phyloP scores from a whole-genome alignment of 305 asterid species.

The Fraxinus dipetala region DNA sequence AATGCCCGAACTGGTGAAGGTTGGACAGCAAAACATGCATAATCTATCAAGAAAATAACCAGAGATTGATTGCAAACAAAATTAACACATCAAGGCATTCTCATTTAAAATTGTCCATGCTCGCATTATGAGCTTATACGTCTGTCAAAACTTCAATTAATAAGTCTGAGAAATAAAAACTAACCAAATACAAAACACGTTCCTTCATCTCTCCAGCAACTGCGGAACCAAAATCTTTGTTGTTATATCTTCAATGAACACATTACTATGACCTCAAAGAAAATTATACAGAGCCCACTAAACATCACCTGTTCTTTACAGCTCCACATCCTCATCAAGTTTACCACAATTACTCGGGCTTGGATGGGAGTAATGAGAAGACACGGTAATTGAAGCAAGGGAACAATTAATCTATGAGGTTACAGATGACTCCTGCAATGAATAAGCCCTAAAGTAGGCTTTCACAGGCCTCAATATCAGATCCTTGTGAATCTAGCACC shows the following conservation, averaged over 20 bases:
- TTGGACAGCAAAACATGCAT: not conserved
- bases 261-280: constrained; percentile 33
- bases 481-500: constrained; percentile 57
- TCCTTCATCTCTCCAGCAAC: constrained; percentile 30
- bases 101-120: constrained; percentile 39
- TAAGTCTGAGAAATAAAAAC: constrained; percentile 42
- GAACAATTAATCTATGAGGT: not conserved
- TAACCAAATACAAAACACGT: constrained; percentile 51
- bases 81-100: constrained; percentile 17
- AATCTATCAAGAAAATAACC: not conserved
- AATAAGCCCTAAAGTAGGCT: constrained; percentile 40
- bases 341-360: not conserved
- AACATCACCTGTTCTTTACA: constrained; percentile 19
- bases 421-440: not conserved
- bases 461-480: constrained; percentile 60
- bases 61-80: not conserved
- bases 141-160: constrained; percentile 39
- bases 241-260: constrained; percentile 39
- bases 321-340: constrained; percentile 18
- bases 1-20: not conserved
- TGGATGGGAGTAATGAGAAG: not conserved
- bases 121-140: constrained; percentile 48
- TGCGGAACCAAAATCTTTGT: constrained; percentile 39
- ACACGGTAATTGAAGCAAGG: not conserved
- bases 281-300: constrained; percentile 38